Base-by-base conservation (phyloP, 1,139 yeast species). In the Yamadazyma atlantica region DNA sequence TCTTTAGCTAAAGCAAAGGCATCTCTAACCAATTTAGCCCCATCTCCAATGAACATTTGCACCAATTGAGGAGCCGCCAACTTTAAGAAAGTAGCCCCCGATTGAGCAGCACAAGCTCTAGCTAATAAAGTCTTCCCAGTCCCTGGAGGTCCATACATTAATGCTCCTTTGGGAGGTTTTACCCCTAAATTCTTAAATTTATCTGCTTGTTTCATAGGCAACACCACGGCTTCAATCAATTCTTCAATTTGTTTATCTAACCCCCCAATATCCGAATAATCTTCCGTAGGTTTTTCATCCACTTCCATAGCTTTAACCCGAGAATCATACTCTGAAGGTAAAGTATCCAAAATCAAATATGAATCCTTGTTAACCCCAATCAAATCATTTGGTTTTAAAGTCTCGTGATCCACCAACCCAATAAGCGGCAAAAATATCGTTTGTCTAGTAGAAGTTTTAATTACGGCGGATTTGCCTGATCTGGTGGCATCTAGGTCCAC, bases 101-200 rank as follows among this genome's bases (percentile, higher is more conserved):
- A 86, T 63, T 92, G 97, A 4, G 98, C 98, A 11, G 99, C 99
- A 78, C 98, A 92, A 2, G 98, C 98, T 60, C 98, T 80, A 4
- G 99, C 99, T 50, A 92, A 74, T 46, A 92, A 73, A 1, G 98
- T 92, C 66, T 92, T 92, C 62, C 99, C 99, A 1, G 99, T 92
- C 57, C 99, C 99, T 36, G 99, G 99, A 13, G 99, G 98, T 8
- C 99, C 99, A 61, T 92, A 92, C 98, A 92, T 92, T 43, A 92
- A 73, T 0, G 97, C 98, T 52, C 98, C 98, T 64, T 92, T 92
- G 43, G 98, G 98, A 4, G 98, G 95, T 62, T 87, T 90, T 54
- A 92, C 89, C 37, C 97, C 97, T 63, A 92, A 73, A 40, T 80
- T 82, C 57, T 86, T 85, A 69, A 92, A 94, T 66, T 92, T 92